Evolutionary conservation across 441 rosid genomes (phyloP).

Genomic region (Populus hybrid): DNA sequence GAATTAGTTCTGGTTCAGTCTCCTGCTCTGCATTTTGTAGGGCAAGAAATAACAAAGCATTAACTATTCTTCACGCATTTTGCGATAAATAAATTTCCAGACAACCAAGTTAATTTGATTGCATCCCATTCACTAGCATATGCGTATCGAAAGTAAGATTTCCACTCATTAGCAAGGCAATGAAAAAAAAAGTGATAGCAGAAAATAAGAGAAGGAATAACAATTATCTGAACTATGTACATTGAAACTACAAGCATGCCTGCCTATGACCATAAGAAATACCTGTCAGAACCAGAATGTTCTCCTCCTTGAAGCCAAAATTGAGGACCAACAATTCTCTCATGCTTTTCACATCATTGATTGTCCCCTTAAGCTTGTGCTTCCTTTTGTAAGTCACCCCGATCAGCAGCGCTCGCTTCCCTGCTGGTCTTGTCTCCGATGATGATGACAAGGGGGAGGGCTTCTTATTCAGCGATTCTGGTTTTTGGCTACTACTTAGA

Average conservation of each 20-base stretch:
- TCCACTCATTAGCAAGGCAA: neutral
- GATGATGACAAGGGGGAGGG: neutral
- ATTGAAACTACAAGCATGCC: neutral
- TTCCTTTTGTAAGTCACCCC: slow-evolving; percentile 39
- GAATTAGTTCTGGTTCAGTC: slow-evolving; percentile 16
- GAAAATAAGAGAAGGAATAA: neutral
- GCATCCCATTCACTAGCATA: neutral
- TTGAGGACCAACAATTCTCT: slow-evolving; percentile 20
- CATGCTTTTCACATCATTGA: slow-evolving; percentile 45
- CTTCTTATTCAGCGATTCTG: slow-evolving; percentile 5
- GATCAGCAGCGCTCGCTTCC: slow-evolving; percentile 21
- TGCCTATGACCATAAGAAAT: neutral
- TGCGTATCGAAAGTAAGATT: neutral
- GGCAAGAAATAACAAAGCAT: neutral
- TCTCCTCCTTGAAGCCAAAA: slow-evolving; percentile 20
- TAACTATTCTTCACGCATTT: neutral
- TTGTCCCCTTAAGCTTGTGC: slow-evolving; percentile 45
- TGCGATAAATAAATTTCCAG: neutral
- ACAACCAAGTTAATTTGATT: neutral
- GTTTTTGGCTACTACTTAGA: neutral
- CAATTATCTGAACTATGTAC: neutral
- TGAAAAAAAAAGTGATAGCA: neutral
- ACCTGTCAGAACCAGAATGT: slow-evolving; percentile 48
- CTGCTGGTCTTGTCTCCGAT: neutral
- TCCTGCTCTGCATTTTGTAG: slow-evolving; percentile 30